These are phyloP conservation scores for Lepidium campestre DNA, from an alignment of 441 rosid species.

Conservation along the genomic window DNA sequence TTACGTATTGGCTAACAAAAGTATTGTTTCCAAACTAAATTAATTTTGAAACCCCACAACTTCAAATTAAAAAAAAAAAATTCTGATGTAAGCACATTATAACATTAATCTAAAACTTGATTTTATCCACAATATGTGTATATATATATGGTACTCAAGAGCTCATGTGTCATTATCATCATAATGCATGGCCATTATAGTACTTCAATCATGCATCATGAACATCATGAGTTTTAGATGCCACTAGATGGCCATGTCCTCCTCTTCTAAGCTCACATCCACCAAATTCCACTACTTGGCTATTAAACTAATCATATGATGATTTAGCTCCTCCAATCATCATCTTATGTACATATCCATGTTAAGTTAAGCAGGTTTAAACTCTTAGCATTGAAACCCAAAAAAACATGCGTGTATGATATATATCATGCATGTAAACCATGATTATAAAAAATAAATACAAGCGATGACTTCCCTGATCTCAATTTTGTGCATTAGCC, in stretches of 20 bases:
- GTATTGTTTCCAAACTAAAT: constrained; percentile 35
- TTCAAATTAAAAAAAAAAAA: constrained; percentile 21
- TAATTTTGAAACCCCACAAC: constrained; percentile 43
- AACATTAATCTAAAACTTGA: constrained; percentile 30
- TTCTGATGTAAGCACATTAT: constrained; percentile 50
- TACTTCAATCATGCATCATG: constrained; percentile 26
- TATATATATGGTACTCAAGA: constrained; percentile 6
- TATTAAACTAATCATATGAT: not conserved
- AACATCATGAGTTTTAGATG: constrained; percentile 8
- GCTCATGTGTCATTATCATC: constrained; percentile 23
- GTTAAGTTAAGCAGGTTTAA: not conserved
- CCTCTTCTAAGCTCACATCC: not conserved
- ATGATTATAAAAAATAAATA: not conserved
- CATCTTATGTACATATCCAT: not conserved
- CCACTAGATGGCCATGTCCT: constrained; percentile 5
- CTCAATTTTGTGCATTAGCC: not conserved
- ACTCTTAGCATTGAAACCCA: too few relatives aligned
- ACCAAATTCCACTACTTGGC: not conserved
- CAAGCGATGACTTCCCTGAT: not conserved
- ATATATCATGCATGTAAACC: not conserved
- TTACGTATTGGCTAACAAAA: constrained; percentile 28
- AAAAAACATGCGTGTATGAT: not conserved
- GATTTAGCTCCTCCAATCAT: not conserved
- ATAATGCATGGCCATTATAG: constrained; percentile 14
- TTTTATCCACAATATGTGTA: constrained; percentile 43